Base-by-base conservation (phyloP, 345 rosid genomes). In the Laguncularia racemosa region DNA sequence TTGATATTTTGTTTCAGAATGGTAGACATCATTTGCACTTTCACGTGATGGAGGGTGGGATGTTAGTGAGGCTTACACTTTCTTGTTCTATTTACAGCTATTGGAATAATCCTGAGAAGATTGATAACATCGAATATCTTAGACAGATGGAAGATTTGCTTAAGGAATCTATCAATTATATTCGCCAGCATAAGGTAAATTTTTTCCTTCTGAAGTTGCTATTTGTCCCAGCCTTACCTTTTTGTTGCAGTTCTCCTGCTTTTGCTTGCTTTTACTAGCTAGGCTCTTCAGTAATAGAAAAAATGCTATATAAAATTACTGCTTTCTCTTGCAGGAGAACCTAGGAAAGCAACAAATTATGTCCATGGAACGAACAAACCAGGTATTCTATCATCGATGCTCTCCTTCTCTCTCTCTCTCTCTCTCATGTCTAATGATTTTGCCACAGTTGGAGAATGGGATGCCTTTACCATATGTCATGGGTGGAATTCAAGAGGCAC, bases 81-180 rank as follows among this genome's bases (percentile, higher is more conserved):
- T 44, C 12, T 16, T 65, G 65, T 33, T 57, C 46, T 75, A 56
- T 46, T 78, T 72, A 55, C 86, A 85, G 96, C 74, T 82, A 71
- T 68, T 91, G 91, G 96, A 74, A 66, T 53, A 79, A 79, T 73
- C 88, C 81, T 4, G 84, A 81, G 61, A 77, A 81, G 66, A 68
- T 91, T 71, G 86, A 85, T 57, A 82, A 67, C 71, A 55, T 81
- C 13, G 89, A 81, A 59, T 82, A 82, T 66, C 83, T 85, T 56
- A 57, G 63, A 62, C 81, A 77, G 77, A 82, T 91, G 89, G 97
- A 91, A 72, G 83, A 85, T 47, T 85, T 85, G 13, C 79, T 85
- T 28, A 76, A 78, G 51, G 79, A 82, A 53, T 88, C 95, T 16
- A 66, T 91, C 60, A 79, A 72, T 53, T 75, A 64, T 58, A 62